phyloP scores from a whole-genome alignment of 768 basidiomycete species.

The Gymnopilus junonius region DNA sequence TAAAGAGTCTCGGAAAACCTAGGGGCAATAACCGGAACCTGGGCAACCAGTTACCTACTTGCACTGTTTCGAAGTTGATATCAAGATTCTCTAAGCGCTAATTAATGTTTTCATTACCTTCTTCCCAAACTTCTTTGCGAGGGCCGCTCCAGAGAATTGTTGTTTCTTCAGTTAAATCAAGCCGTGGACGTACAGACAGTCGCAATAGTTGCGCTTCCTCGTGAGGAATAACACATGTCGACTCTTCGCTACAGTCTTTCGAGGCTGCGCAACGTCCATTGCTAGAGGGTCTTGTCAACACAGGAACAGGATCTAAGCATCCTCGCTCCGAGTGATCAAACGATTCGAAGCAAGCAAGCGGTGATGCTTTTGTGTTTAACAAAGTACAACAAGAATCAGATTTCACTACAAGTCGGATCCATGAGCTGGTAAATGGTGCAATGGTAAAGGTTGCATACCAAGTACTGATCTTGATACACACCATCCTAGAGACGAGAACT shows the following conservation, averaged over 20 bases:
- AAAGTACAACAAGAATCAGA: constrained; percentile 29
- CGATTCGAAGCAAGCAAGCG: constrained; percentile 51
- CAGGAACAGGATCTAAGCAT: constrained; percentile 60
- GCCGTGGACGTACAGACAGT: constrained; percentile 43
- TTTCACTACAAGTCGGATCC: constrained; percentile 13
- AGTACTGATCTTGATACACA: constrained; percentile 45
- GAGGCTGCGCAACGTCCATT: constrained; percentile 44
- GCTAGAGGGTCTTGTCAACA: constrained; percentile 43
- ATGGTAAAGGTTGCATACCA: constrained; percentile 17
- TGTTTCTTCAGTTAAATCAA: constrained; percentile 29
- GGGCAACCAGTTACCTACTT: constrained; percentile 52
- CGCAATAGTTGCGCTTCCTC: constrained; percentile 57
- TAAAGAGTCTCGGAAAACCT: constrained; percentile 40
- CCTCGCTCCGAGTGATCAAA: constrained; percentile 36
- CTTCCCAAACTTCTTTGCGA: constrained; percentile 61
- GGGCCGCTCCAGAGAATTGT: constrained; percentile 79
- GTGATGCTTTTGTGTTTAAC: constrained; percentile 22
- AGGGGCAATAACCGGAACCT: constrained; percentile 44
- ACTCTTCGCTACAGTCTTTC: constrained; percentile 36
- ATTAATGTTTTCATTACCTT: constrained; percentile 48
- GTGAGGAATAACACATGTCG: constrained; percentile 59
- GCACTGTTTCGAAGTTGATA: constrained; percentile 41
- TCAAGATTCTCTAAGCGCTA: not conserved
- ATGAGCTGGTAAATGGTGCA: not conserved
- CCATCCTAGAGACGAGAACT: constrained; percentile 55